Evolutionary conservation across 2,329 filamentous ascomycete species (phyloP).

Genomic region (Lasiodiplodia citricola): DNA sequence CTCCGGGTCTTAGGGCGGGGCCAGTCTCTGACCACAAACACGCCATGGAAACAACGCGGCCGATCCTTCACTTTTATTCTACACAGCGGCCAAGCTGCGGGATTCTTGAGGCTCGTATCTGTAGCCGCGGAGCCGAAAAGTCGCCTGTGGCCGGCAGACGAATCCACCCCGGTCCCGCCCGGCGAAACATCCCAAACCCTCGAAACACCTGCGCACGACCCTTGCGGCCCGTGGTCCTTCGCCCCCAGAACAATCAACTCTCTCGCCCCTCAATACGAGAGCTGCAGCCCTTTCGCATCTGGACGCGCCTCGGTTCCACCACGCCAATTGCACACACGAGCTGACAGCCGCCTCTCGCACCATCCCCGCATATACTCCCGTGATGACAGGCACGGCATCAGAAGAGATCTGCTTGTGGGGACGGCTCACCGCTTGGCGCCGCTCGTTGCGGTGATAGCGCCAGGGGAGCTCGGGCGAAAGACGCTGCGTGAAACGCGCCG

Average conservation of each 20-base stretch:
- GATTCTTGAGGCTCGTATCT: conserved; percentile 1
- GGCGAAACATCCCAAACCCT: neutral
- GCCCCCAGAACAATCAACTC: neutral
- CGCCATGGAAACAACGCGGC: neutral
- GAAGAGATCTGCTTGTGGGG: neutral
- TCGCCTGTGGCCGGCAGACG: conserved; percentile 14
- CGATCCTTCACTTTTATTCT: neutral
- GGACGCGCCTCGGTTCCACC: neutral
- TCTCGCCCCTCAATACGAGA: neutral
- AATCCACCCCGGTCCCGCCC: neutral
- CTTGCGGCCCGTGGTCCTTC: neutral
- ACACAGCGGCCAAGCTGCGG: neutral
- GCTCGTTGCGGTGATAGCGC: conserved; percentile 5
- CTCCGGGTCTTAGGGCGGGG: neutral
- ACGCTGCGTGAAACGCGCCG: conserved; percentile 17
- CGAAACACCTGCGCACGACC: conserved; percentile 2
- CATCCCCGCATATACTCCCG: neutral
- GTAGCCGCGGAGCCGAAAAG: neutral
- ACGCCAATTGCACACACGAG: neutral
- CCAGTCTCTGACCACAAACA: conserved; percentile 16
- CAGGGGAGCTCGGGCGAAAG: conserved; percentile 6
- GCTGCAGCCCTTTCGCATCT: neutral
- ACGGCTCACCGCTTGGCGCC: neutral
- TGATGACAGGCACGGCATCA: neutral
- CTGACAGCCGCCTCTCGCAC: conserved; percentile 5